These are phyloP conservation scores for Saturnispora halmiae DNA, from an alignment of 805 yeast species.

Conservation along the genomic window DNA sequence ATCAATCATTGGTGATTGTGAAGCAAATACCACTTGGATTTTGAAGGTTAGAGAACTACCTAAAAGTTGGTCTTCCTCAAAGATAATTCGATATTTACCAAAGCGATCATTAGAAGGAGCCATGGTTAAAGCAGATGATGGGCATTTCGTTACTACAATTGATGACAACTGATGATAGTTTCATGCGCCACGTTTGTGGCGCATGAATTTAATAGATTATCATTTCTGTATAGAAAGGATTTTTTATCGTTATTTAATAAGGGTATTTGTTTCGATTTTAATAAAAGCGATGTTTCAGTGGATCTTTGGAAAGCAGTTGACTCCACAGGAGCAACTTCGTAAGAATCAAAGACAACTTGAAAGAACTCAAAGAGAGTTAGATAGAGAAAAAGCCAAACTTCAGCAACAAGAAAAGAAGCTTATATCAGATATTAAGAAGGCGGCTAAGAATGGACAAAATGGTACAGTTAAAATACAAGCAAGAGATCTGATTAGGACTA, in stretches of 20 bases:
- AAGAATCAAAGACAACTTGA: slow-evolving; percentile 94
- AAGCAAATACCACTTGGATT: neutral
- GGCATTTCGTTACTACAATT: neutral
- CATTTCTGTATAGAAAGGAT: too few species aligned
- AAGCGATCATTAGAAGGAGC: neutral
- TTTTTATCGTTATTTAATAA: too few species aligned
- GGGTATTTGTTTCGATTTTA: too few species aligned
- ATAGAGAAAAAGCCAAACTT: slow-evolving; percentile 75
- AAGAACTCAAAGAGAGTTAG: slow-evolving; percentile 87
- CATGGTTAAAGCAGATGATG: neutral
- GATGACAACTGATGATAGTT: neutral
- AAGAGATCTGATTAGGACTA: slow-evolving; percentile 84
- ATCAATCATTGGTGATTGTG: neutral
- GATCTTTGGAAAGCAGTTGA: slow-evolving; percentile 88
- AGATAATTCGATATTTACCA: neutral
- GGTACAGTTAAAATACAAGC: slow-evolving; percentile 92
- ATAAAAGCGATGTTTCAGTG: slow-evolving; percentile 64
- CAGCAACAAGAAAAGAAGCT: slow-evolving; percentile 90
- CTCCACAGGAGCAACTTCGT: slow-evolving; percentile 92
- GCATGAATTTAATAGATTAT: neutral
- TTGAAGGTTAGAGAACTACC: neutral
- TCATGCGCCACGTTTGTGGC: neutral
- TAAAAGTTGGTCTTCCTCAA: neutral
- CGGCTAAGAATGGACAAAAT: slow-evolving; percentile 85
- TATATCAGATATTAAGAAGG: slow-evolving; percentile 74